Evolutionary conservation across 2,329 filamentous ascomycete species (phyloP), one percentile per base, ranked within the genome.

Genomic region (Monosporascus sp.): DNA sequence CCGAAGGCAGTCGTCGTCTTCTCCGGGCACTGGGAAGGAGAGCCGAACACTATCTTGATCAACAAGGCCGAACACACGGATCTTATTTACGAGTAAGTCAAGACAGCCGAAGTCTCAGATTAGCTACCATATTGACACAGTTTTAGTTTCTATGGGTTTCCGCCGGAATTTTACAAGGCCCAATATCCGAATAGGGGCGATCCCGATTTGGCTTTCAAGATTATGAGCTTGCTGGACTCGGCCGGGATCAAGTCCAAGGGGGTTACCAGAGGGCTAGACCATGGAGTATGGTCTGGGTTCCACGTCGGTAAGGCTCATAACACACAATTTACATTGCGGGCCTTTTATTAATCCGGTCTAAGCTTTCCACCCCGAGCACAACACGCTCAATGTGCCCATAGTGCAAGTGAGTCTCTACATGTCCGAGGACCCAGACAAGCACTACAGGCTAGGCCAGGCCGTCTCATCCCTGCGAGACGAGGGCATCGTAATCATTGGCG

Each of bases 21-120:
- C 65, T 90, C 87, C 1, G 88, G 86, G 1, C 88, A 92, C 68
- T 91, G 88, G 88, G 84, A 89, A 70, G 83, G 78, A 46, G 71
- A 64, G 51, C 69, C 70, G 39, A 72, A 78, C 60, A 75, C 72
- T 3, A 79, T 90, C 56, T 74, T 85, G 61, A 77, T 90, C 59
- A 90, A 89, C 66, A 81, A 79, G 8, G 83, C 80, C 3, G 82
- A 82, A 52, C 70, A 76, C n/a, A 83, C 79, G 3, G 80, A 85
- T 53, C 64, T 90, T 58, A 86, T 90, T 49, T 90, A 89, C 65
- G 86, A 90, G 80, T 82, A 68, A 53, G 66, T 46, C n/a, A 6
- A 14, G 17, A 36, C 17, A 17, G 15, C 15, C 41, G 37, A 11
- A 24, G 25, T 37, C 34, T 49, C 36, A n/a, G 20, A 18, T n/a